These are phyloP conservation scores for Camelina sativa DNA, from an alignment of 345 rosid species.

Conservation along the genomic window DNA sequence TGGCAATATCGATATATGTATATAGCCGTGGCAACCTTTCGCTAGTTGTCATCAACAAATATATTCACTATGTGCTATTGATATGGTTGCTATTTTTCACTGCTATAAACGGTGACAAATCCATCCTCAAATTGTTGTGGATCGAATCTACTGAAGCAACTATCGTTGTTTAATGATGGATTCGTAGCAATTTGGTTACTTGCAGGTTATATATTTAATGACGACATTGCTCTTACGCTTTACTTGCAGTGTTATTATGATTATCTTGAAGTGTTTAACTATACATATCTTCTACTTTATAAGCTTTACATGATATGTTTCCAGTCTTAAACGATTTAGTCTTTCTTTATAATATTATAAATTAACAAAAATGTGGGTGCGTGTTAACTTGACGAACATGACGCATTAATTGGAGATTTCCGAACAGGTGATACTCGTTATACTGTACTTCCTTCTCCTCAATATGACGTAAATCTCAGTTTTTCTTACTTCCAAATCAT, in stretches of 20 bases:
- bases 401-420: neutral
- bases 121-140: neutral
- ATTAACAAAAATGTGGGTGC: constrained; percentile 7
- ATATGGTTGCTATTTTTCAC: neutral
- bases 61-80: neutral
- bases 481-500: constrained; percentile 36
- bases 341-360: neutral
- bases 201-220: neutral
- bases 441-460: constrained; percentile 18
- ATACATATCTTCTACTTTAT: neutral
- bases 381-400: neutral
- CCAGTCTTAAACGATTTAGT: neutral
- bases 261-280: neutral
- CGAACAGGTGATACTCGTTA: neutral
- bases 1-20: too few species aligned
- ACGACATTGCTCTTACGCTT: neutral
- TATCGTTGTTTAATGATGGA: neutral
- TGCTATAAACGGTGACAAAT: neutral
- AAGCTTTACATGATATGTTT: constrained; percentile 2
- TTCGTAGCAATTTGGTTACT: neutral
- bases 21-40: neutral
- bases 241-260: neutral
- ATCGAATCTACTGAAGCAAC: neutral
- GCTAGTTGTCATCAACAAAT: neutral
- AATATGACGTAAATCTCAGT: constrained; percentile 14